Evolutionary conservation across 495 filamentous ascomycete genomes (phyloP).

Genomic region (Aspergillus hancockii): DNA sequence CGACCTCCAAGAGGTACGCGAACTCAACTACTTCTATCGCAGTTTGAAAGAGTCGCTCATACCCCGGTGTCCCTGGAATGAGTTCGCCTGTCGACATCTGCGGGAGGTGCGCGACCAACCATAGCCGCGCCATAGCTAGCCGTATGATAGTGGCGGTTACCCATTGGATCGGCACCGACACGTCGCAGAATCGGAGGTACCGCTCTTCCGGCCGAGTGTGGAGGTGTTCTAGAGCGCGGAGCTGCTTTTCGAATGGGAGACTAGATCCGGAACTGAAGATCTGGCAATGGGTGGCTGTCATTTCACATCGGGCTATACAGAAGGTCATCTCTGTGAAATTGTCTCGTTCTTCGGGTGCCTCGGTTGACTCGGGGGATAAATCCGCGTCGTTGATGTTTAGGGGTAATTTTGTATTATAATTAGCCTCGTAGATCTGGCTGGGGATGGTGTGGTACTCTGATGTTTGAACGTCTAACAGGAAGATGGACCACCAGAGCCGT

Average conservation of each 20-base stretch:
- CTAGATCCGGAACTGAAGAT: too few species aligned
- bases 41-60: slow-evolving; percentile 67
- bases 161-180: not conserved
- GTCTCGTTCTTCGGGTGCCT: not conserved
- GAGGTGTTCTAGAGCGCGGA: slow-evolving; percentile 63
- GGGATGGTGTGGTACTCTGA: too few species aligned
- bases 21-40: slow-evolving; percentile 73
- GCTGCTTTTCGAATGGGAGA: slow-evolving; percentile 13
- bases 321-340: not conserved
- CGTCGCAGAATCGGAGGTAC: slow-evolving; percentile 2
- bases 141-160: slow-evolving; percentile 3
- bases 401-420: too few species aligned
- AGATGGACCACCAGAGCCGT: too few species aligned
- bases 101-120: slow-evolving; percentile 56
- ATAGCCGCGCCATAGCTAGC: slow-evolving; percentile 59
- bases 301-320: slow-evolving; percentile 16
- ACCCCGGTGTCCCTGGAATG: slow-evolving; percentile 40
- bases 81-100: slow-evolving; percentile 47
- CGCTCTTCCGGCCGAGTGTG: slow-evolving; percentile 41
- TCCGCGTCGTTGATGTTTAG: not conserved
- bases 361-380: too few species aligned
- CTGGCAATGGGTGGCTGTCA: too few species aligned
- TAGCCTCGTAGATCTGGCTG: too few species aligned
- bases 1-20: slow-evolving; percentile 57
- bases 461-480: too few species aligned